Evolutionary conservation across 345 rosid genomes (phyloP), one percentile per base, ranked within the genome.

Genomic region (Populus simonii): DNA sequence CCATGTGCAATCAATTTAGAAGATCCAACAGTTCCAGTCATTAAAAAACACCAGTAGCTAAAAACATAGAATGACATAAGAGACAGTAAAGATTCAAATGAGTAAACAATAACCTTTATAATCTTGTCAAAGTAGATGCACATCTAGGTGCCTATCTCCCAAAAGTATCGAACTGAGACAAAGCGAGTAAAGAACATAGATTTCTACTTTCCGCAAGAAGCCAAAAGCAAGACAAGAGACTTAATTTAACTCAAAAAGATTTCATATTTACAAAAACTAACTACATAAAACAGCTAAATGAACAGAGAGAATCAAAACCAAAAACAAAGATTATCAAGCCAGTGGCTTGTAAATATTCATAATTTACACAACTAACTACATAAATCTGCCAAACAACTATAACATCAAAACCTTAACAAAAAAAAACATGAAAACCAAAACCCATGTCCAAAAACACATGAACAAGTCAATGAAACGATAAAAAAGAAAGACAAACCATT

Each of bases 401-500:
- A 27, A n/a, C 66, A 35, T 18, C 29, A 55, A 68, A 57, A 68
- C 41, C 15, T 31, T 15, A 22, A 74, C 70, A 35, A 39, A 27
- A 29, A 49, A 47, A 35, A 62, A 27, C n/a, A 71, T 17, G 57
- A 78, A 76, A 8, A 70, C 51, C 67, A 78, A 12, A 79, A 74
- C 79, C 78, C 82, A 76, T 27, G 11, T 57, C 15, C 33, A 59
- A 11, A 74, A 77, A 53, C 73, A 68, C 72, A 38, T 4, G 53
- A 35, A 72, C 25, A 78, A 55, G 55, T 74, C 68, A 77, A 69
- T 22, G 68, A 72, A 35, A 68, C 61, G 25, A 31, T 27, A 38
- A 68, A 12, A 57, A 73, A 33, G 39, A 78, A 29, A 70, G 62
- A 71, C 74, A 70, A 65, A 93, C 91, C 95, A 45, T 87, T 83